Percentiles rank a stretch among this genome's conserved stretches.
Evolutionary conservation across 257 asterid species (phyloP).

Genomic region (Echites panduratus): DNA sequence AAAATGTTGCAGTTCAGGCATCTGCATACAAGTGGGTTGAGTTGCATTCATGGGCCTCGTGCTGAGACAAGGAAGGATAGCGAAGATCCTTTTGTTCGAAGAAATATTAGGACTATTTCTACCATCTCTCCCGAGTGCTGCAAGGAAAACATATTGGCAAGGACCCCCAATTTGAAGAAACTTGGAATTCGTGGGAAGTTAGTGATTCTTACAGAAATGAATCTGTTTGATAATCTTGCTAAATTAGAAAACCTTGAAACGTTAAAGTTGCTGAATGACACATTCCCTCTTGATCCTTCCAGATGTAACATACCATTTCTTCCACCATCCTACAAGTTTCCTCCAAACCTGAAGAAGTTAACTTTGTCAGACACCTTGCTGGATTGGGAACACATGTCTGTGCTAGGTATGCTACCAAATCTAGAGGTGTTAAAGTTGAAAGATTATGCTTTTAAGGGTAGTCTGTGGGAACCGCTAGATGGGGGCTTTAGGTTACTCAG

Average conservation of each 20-base stretch:
- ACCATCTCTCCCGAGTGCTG: constrained; percentile 35
- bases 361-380: constrained; percentile 34
- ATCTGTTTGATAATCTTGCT: constrained; percentile 29
- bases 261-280: constrained; percentile 34
- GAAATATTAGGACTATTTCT: constrained; percentile 34
- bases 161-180: constrained; percentile 36
- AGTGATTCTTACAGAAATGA: constrained; percentile 13
- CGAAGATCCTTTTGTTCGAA: constrained; percentile 34
- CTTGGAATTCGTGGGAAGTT: constrained; percentile 35
- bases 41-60: constrained; percentile 31
- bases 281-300: constrained; percentile 30
- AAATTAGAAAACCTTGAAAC: constrained; percentile 34
- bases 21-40: constrained; percentile 30
- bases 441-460: constrained; percentile 37
- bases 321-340: constrained; percentile 37
- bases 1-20: constrained; percentile 39
- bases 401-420: constrained; percentile 30
- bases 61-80: constrained; percentile 27
- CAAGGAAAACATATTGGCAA: constrained; percentile 31
- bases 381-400: constrained; percentile 36
- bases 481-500: constrained; percentile 36
- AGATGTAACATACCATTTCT: constrained; percentile 21
- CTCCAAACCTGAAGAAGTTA: constrained; percentile 39
- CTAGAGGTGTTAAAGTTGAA: constrained; percentile 42
- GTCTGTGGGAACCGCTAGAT: constrained; percentile 32